Percentiles rank a stretch among this genome's conserved stretches.
These are phyloP conservation scores for Neurospora sp. DNA, from an alignment of 495 filamentous ascomycete genomes.

Conservation along the genomic window DNA sequence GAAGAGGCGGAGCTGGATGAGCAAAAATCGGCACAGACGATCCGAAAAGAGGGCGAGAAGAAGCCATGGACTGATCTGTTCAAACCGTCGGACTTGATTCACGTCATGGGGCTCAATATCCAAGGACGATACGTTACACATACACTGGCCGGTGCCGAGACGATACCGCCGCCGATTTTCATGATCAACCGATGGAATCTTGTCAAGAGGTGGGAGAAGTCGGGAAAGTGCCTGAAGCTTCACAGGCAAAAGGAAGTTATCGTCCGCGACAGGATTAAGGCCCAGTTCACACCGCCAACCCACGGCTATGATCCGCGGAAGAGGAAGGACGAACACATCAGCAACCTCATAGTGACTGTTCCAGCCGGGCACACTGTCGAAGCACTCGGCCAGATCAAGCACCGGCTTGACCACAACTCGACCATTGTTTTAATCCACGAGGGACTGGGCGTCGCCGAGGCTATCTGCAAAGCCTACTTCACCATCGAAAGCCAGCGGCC, in stretches of 20 bases:
- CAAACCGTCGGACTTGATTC: conserved; percentile 27
- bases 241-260: conserved; percentile 4
- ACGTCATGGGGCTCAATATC: conserved; percentile 42
- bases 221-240: conserved; percentile 15
- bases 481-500: conserved; percentile 53
- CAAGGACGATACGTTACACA: conserved; percentile 43
- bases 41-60: neutral
- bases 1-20: neutral
- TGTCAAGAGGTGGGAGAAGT: conserved; percentile 14
- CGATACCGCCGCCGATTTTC: conserved; percentile 20
- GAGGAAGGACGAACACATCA: conserved; percentile 40
- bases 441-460: conserved; percentile 73
- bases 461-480: conserved; percentile 59
- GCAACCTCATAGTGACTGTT: conserved; percentile 66
- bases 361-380: conserved; percentile 46
- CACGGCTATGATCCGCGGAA: neutral
- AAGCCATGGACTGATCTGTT: neutral
- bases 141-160: conserved; percentile 27
- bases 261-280: conserved; percentile 9
- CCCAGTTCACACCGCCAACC: conserved; percentile 7
- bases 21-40: neutral
- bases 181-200: conserved; percentile 15
- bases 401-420: conserved; percentile 60
- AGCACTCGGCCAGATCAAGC: conserved; percentile 46
- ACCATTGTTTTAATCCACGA: conserved; percentile 77